Evolutionary conservation across 345 rosid genomes (phyloP).

Genomic region (Citrus mangshanensis): DNA sequence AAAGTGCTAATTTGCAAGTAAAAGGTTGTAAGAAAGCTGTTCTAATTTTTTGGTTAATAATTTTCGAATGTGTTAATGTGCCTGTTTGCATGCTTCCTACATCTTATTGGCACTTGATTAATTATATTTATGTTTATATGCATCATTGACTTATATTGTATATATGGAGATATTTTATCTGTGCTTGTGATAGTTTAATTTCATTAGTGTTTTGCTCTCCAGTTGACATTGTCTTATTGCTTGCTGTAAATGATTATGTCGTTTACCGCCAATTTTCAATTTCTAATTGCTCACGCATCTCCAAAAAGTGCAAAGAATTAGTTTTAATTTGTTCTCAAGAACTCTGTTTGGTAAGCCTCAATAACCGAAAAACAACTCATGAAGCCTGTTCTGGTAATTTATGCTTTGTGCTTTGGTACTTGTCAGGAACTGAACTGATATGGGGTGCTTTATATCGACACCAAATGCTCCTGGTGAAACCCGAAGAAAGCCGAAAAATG

Average conservation of each 20-base stretch:
- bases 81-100: neutral
- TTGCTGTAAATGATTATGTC: neutral
- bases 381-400: neutral
- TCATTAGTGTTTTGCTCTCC: neutral
- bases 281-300: neutral
- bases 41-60: neutral
- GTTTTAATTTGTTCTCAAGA: neutral
- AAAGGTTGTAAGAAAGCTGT: neutral
- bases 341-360: neutral
- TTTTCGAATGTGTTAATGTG: neutral
- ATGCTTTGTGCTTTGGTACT: neutral
- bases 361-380: neutral
- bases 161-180: neutral
- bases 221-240: neutral
- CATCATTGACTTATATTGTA: neutral
- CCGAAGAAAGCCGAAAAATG: slow-evolving; percentile 46
- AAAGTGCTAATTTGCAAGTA: neutral
- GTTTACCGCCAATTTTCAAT: neutral
- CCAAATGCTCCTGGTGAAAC: slow-evolving; percentile 40
- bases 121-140: neutral
- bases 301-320: neutral
- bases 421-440: slow-evolving; percentile 12
- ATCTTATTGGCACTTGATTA: too few relatives aligned
- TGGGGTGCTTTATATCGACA: slow-evolving; percentile 70
- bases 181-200: neutral